phyloP scores from a whole-genome alignment of 495 filamentous ascomycete genomes.

The Penicillium roqueforti region DNA sequence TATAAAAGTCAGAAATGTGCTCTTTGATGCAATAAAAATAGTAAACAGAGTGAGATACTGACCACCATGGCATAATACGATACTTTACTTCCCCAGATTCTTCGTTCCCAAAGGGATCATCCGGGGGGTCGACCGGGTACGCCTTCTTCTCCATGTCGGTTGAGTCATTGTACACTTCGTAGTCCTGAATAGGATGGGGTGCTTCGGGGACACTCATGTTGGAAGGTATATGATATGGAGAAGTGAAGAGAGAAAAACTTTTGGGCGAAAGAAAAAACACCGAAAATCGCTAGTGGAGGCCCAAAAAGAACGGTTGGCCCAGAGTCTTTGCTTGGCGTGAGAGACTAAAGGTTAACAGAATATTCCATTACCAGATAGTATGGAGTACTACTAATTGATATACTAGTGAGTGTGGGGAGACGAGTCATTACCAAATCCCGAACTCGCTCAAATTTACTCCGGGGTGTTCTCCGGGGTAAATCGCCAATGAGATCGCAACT shows the following conservation, averaged over 20 bases:
- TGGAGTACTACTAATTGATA: not conserved
- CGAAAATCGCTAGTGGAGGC: constrained; percentile 13
- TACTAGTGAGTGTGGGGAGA: not conserved
- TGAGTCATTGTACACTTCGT: constrained; percentile 16
- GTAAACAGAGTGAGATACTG: constrained; percentile 3
- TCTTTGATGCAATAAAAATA: not conserved
- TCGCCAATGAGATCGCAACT: not conserved
- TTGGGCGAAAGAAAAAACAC: constrained; percentile 11
- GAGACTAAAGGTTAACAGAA: constrained; percentile 9
- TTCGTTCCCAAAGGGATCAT: constrained; percentile 38
- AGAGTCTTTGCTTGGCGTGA: constrained; percentile 25
- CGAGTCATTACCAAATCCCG: not conserved
- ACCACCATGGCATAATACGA: constrained; percentile 40
- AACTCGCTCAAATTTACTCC: not conserved
- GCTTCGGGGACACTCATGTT: constrained; percentile 16
- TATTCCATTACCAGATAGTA: not conserved
- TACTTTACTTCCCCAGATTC: constrained; percentile 34
- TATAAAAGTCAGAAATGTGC: not conserved
- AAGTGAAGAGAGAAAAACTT: constrained; percentile 1
- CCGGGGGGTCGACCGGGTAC: constrained; percentile 10
- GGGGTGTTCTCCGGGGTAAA: not conserved
- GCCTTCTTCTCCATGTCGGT: constrained; percentile 16
- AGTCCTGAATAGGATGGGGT: constrained; percentile 9
- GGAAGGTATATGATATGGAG: not conserved
- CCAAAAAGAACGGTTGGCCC: constrained; percentile 17